Percentiles rank a stretch among this genome's conserved stretches.
Evolutionary conservation across 2,329 filamentous ascomycete genomes (phyloP).

Genomic region (Geoglossum cookeanum): DNA sequence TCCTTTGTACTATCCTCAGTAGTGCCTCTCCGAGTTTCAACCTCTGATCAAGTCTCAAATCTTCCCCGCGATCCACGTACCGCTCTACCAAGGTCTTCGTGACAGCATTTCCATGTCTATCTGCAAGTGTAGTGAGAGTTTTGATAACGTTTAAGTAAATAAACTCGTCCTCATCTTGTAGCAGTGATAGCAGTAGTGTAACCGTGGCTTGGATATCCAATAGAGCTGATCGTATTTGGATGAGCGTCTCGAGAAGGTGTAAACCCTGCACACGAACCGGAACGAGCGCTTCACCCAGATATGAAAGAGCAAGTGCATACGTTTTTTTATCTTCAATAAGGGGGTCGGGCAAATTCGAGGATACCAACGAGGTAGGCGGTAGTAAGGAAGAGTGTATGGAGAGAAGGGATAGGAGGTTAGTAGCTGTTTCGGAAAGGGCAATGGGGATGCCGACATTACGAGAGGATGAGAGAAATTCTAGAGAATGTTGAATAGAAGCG

Average conservation of each 20-base stretch:
- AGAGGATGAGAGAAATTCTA: conserved; percentile 10
- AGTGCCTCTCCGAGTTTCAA: conserved; percentile 51
- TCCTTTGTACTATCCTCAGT: conserved; percentile 41
- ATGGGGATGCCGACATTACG: conserved; percentile 1
- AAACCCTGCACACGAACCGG: conserved; percentile 49
- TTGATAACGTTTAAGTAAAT: conserved; percentile 51
- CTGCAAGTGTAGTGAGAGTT: conserved; percentile 41
- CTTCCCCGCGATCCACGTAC: conserved; percentile 45
- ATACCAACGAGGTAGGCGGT: background rate
- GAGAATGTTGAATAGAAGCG: conserved; percentile 11
- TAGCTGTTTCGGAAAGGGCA: conserved; percentile 10
- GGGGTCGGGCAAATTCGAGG: background rate
- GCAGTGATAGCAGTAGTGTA: conserved; percentile 42
- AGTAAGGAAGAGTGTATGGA: conserved; percentile 7
- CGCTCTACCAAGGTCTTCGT: conserved; percentile 43
- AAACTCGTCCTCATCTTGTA: conserved; percentile 50
- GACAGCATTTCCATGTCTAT: conserved; percentile 42
- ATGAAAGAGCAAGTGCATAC: conserved; percentile 42
- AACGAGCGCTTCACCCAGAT: conserved; percentile 43
- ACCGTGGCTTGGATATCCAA: conserved; percentile 48
- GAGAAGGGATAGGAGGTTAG: conserved; percentile 13
- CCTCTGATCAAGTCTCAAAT: conserved; percentile 39
- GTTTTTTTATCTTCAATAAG: conserved; percentile 38
- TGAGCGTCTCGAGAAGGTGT: conserved; percentile 37
- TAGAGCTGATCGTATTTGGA: conserved; percentile 34